These are phyloP conservation scores for Neocatenulostroma microsporum DNA, from an alignment of 2,329 filamentous ascomycete species.

Conservation along the genomic window DNA sequence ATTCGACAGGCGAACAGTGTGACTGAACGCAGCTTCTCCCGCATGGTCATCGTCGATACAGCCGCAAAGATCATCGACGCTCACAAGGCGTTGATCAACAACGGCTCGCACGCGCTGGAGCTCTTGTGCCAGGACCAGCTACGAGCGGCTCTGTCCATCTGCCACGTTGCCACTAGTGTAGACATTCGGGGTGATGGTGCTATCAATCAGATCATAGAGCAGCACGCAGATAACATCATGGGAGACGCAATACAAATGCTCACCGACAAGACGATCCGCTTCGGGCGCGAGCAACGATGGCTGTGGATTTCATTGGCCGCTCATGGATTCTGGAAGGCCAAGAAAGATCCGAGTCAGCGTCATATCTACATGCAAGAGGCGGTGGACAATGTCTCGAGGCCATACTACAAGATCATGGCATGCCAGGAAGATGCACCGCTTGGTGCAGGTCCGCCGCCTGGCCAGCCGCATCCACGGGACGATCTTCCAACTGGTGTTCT, in stretches of 20 bases:
- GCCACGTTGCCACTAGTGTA: slow-evolving; percentile 17
- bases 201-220: slow-evolving; percentile 16
- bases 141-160: slow-evolving; percentile 23
- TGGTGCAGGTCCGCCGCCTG: background rate
- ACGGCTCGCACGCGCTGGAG: slow-evolving; percentile 20
- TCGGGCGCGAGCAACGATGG: slow-evolving; percentile 25
- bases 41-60: slow-evolving; percentile 23
- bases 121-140: slow-evolving; percentile 24
- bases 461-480: background rate
- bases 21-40: slow-evolving; percentile 23
- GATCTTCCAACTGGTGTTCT: slow-evolving; percentile 9
- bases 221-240: slow-evolving; percentile 16
- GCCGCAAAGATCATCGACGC: slow-evolving; percentile 21
- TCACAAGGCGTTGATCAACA: slow-evolving; percentile 18
- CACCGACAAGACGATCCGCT: slow-evolving; percentile 22
- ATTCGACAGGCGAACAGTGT: slow-evolving; percentile 19
- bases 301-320: slow-evolving; percentile 26
- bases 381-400: slow-evolving; percentile 22
- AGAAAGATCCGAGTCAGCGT: slow-evolving; percentile 17
- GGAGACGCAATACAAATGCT: slow-evolving; percentile 23
- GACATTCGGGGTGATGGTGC: slow-evolving; percentile 19
- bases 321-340: slow-evolving; percentile 20
- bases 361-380: slow-evolving; percentile 25
- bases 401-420: slow-evolving; percentile 27
- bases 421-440: slow-evolving; percentile 20